Percentiles rank a stretch among this genome's conserved stretches.
phyloP scores from a whole-genome alignment of 371 early-diverging fungal species.

The Apophysomyces trapeziformis region DNA sequence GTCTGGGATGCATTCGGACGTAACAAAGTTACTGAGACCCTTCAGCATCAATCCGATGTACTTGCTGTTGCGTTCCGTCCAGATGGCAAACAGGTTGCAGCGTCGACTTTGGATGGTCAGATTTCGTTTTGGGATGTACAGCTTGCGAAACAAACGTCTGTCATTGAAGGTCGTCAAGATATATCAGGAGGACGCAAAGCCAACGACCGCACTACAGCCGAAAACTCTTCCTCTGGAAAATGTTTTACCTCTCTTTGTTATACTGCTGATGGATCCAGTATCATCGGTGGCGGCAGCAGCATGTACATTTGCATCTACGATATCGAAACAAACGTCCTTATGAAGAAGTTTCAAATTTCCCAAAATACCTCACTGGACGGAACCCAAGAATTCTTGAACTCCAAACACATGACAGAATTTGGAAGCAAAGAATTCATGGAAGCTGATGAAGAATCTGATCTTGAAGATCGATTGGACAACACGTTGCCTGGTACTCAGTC shows the following conservation, averaged over 20 bases:
- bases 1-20: slow-evolving; percentile 96
- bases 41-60: slow-evolving; percentile 86
- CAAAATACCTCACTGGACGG: slow-evolving; percentile 93
- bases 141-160: slow-evolving; percentile 66
- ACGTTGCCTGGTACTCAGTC: slow-evolving; percentile 87
- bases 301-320: slow-evolving; percentile 97
- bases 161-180: slow-evolving; percentile 93
- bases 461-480: slow-evolving; percentile 82
- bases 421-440: slow-evolving; percentile 82
- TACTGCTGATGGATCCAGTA: slow-evolving; percentile 89
- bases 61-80: slow-evolving; percentile 90
- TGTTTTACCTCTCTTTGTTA: slow-evolving; percentile 92
- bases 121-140: slow-evolving; percentile 91
- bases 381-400: slow-evolving; percentile 87
- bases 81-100: slow-evolving; percentile 87
- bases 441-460: slow-evolving; percentile 77
- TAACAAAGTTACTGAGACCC: slow-evolving; percentile 75
- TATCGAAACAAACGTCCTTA: slow-evolving; percentile 69
- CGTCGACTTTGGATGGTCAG: slow-evolving; percentile 91
- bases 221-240: slow-evolving; percentile 84
- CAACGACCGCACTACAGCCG: slow-evolving; percentile 79
- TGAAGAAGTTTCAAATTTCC: slow-evolving; percentile 91
- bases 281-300: slow-evolving; percentile 94
- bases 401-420: slow-evolving; percentile 93
- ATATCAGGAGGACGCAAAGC: slow-evolving; percentile 87